Conservation (phyloP, 441 rosid species). For the Melastoma candidum region DNA sequence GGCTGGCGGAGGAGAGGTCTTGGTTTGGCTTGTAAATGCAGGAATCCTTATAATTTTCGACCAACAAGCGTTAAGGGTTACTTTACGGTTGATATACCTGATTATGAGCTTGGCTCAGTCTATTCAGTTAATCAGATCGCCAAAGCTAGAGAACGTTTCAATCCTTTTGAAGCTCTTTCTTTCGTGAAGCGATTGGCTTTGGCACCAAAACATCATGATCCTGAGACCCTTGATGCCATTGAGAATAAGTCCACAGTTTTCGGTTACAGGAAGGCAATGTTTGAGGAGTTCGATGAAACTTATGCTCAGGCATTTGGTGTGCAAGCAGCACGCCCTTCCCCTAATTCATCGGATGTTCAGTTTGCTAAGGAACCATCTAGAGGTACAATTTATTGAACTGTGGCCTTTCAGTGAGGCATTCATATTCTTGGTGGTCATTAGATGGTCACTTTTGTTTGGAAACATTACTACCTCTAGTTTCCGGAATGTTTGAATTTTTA, state of each 20-base stretch:
- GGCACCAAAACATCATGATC: constrained; percentile 36
- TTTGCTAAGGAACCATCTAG: constrained; percentile 39
- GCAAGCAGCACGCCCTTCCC: constrained; percentile 32
- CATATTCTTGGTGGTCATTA: constrained; percentile 3
- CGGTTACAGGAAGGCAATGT: constrained; percentile 68
- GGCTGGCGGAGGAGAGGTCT: constrained; percentile 59
- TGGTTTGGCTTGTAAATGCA: constrained; percentile 76
- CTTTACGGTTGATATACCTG: constrained; percentile 76
- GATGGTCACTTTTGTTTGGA: too few relatives aligned
- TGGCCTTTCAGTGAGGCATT: constrained; percentile 9
- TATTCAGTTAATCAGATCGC: constrained; percentile 65
- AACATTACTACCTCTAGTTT: too few relatives aligned
- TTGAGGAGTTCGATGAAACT: constrained; percentile 95
- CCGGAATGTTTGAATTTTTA: too few relatives aligned
- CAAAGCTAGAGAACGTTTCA: constrained; percentile 57
- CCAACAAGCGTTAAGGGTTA: constrained; percentile 51
- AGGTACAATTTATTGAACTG: constrained; percentile 32
- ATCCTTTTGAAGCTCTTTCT: constrained; percentile 39
- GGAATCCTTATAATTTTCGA: constrained; percentile 64
- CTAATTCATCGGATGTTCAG: constrained; percentile 22
- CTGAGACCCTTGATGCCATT: constrained; percentile 30
- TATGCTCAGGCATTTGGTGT: constrained; percentile 87
- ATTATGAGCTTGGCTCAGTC: constrained; percentile 61
- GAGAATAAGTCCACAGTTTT: constrained; percentile 52
- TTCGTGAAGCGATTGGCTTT: constrained; percentile 61